phyloP scores from a whole-genome alignment of 306 rosid species.

The Adenanthera pavonina region DNA sequence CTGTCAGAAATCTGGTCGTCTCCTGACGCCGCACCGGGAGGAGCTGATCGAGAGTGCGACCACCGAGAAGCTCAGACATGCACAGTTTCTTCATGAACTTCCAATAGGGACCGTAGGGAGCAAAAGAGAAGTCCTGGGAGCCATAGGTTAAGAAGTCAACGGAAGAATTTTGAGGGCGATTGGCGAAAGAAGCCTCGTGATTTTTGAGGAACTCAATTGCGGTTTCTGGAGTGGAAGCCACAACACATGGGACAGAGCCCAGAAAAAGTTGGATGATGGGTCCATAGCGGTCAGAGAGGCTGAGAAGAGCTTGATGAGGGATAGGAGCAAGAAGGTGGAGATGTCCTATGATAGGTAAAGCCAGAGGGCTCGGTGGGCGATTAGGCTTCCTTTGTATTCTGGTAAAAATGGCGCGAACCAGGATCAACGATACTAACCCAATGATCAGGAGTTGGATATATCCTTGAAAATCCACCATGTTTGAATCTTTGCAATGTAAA shows the following conservation, averaged over 20 bases:
- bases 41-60: conserved; percentile 49
- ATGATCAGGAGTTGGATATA: conserved; percentile 37
- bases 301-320: conserved; percentile 64
- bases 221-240: conserved; percentile 67
- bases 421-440: conserved; percentile 42
- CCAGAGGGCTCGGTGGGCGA: conserved; percentile 57
- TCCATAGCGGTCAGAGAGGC: conserved; percentile 60
- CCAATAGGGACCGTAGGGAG: conserved; percentile 80
- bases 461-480: conserved; percentile 47
- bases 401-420: conserved; percentile 43
- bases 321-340: conserved; percentile 57
- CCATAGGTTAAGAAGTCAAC: conserved; percentile 65
- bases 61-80: conserved; percentile 73
- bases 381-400: conserved; percentile 35
- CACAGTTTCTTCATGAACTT: conserved; percentile 73
- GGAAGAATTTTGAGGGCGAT: conserved; percentile 55
- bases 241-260: conserved; percentile 58
- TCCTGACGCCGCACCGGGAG: conserved; percentile 58
- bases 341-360: conserved; percentile 69
- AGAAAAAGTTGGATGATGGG: conserved; percentile 61
- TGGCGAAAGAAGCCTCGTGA: conserved; percentile 58
- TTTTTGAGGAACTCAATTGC: conserved; percentile 67
- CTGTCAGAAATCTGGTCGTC: conserved; percentile 37
- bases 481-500: conserved; percentile 9
- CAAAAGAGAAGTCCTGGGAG: conserved; percentile 55